These are phyloP conservation scores for Alternaria tenuissima DNA, from an alignment of 2,329 filamentous ascomycete genomes.

Conservation along the genomic window DNA sequence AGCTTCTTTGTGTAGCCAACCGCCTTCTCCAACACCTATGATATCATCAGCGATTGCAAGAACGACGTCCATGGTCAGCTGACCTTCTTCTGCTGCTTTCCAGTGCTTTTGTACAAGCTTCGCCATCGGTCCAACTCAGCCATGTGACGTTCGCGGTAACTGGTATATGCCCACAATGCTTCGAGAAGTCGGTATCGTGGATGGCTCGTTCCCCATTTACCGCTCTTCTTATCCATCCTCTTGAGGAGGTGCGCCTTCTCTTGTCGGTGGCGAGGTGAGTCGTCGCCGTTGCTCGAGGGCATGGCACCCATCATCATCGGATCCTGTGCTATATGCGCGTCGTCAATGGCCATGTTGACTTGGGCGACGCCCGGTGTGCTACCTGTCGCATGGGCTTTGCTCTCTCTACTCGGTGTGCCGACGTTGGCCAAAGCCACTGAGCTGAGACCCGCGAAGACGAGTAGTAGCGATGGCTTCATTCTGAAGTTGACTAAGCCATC, in stretches of 20 bases:
- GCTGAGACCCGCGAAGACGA: neutral
- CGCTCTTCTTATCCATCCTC: conserved; percentile 26
- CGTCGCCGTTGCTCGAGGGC: neutral
- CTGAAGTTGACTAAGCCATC: neutral
- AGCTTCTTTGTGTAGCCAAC: conserved; percentile 53
- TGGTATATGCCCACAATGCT: conserved; percentile 28
- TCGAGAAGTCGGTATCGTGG: conserved; percentile 34
- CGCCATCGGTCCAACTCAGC: conserved; percentile 36
- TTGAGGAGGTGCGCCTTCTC: conserved; percentile 32
- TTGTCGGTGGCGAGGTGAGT: conserved; percentile 26
- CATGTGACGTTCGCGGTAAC: conserved; percentile 29
- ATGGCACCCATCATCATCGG: conserved; percentile 22
- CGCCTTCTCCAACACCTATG: conserved; percentile 29
- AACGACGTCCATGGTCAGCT: neutral
- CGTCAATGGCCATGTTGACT: neutral
- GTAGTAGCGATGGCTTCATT: neutral
- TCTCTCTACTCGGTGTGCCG: neutral
- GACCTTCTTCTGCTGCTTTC: conserved; percentile 36
- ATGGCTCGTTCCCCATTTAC: conserved; percentile 28
- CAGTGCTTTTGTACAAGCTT: conserved; percentile 29
- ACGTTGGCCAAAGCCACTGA: neutral
- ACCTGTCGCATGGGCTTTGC: neutral
- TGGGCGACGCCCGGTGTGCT: neutral
- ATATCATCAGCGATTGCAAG: neutral
- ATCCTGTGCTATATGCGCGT: conserved; percentile 10